These are phyloP conservation scores for Begonia masoniana DNA, from an alignment of 306 rosid species.

Conservation along the genomic window DNA sequence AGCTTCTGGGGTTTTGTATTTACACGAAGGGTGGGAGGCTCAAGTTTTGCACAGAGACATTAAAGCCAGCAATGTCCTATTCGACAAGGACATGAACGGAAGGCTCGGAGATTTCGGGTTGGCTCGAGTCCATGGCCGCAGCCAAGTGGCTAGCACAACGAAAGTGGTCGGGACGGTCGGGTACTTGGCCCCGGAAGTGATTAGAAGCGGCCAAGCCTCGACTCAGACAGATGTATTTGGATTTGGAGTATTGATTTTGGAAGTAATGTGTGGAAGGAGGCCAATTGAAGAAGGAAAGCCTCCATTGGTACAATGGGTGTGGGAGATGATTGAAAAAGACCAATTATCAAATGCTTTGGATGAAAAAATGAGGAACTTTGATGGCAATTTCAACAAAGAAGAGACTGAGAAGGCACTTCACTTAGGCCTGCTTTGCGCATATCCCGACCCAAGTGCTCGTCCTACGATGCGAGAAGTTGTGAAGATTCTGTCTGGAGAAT, in stretches of 20 bases:
- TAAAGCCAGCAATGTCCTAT: constrained; percentile 53
- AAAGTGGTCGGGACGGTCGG: constrained; percentile 49
- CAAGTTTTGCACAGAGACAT: constrained; percentile 59
- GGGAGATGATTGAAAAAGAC: constrained; percentile 24
- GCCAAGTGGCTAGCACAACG: constrained; percentile 28
- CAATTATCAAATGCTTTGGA: constrained; percentile 27
- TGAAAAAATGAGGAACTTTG: constrained; percentile 28
- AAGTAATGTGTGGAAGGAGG: constrained; percentile 43
- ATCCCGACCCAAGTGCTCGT: constrained; percentile 32
- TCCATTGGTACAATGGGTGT: constrained; percentile 35
- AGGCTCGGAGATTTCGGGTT: constrained; percentile 51
- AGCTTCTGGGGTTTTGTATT: constrained; percentile 39
- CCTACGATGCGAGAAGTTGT: constrained; percentile 52
- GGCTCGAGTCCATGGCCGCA: constrained; percentile 42
- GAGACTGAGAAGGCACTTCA: constrained; percentile 43
- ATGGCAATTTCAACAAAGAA: constrained; percentile 16
- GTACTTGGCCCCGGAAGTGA: constrained; percentile 53
- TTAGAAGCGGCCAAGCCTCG: constrained; percentile 31
- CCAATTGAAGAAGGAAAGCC: constrained; percentile 39
- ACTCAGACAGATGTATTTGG: constrained; percentile 41
- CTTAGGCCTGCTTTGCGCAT: constrained; percentile 44
- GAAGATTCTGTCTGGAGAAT: constrained; percentile 28
- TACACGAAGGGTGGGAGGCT: constrained; percentile 68
- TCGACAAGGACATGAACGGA: constrained; percentile 54
- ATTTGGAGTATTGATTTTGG: constrained; percentile 46